Percentiles rank a stretch among this genome's conserved stretches.
phyloP scores from a whole-genome alignment of 192 early-diverging fungal genomes.

The Funneliformis geosporum region DNA sequence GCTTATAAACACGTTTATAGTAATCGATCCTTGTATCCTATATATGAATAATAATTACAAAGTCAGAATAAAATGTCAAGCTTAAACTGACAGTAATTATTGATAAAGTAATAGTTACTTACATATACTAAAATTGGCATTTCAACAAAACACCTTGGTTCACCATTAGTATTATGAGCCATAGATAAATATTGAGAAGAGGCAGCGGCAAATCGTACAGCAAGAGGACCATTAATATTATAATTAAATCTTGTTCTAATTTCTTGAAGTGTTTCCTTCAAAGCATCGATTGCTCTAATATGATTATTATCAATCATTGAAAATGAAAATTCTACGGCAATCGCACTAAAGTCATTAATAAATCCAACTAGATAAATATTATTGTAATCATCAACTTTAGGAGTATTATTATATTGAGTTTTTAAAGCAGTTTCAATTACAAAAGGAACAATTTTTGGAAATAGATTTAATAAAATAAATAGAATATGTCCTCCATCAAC shows the following conservation, averaged over 20 bases:
- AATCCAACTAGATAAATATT: background rate
- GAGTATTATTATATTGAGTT: constrained; percentile 11
- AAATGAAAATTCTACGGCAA: constrained; percentile 14
- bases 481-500: background rate
- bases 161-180: background rate
- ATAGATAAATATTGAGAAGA: constrained; percentile 14
- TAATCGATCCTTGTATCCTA: background rate
- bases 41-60: no score
- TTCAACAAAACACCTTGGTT: background rate
- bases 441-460: background rate
- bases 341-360: constrained; percentile 1
- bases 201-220: constrained; percentile 1
- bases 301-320: constrained; percentile 20
- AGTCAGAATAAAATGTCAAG: no score
- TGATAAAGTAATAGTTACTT: no score
- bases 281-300: background rate
- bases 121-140: constrained; percentile 7
- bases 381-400: constrained; percentile 1
- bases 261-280: constrained; percentile 9
- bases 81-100: no score
- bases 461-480: background rate
- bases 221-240: background rate
- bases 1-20: background rate
- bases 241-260: background rate
- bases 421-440: constrained; percentile 10